Percentiles rank a stretch among this genome's conserved stretches.
phyloP scores from a whole-genome alignment of 495 filamentous ascomycete species.

The Podospora bellae-mahoneyi region DNA sequence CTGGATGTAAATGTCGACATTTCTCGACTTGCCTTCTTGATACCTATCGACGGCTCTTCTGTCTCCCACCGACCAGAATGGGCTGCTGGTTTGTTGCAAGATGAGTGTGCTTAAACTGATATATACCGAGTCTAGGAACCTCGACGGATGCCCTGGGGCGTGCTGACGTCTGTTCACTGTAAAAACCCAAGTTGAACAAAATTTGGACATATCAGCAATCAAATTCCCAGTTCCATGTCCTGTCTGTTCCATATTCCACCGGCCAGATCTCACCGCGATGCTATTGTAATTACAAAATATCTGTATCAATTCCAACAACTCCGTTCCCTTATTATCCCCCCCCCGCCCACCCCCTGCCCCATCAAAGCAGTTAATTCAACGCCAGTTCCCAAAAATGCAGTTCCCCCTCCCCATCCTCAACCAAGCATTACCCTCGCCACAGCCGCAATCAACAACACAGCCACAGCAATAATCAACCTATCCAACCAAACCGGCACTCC shows the following conservation, averaged over 20 bases:
- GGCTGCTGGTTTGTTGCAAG: no score
- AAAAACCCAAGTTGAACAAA: no score
- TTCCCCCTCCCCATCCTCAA: slow-evolving; percentile 12
- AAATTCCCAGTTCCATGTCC: not conserved
- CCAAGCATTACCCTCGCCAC: slow-evolving; percentile 44
- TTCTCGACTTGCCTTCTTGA: no score
- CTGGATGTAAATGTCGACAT: no score
- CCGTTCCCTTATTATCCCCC: not conserved
- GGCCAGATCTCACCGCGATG: not conserved
- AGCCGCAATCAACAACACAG: slow-evolving; percentile 51
- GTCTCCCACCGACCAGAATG: no score
- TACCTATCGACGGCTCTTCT: no score
- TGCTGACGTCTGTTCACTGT: no score
- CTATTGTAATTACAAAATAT: not conserved
- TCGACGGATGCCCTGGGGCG: no score
- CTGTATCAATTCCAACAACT: not conserved
- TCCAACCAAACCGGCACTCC: slow-evolving; percentile 56
- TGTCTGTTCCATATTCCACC: not conserved
- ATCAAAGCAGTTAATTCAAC: not conserved
- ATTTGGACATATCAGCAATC: not conserved
- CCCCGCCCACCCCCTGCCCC: not conserved
- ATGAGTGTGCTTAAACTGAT: no score
- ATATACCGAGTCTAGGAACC: no score
- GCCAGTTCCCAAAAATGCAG: not conserved
- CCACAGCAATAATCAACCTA: slow-evolving; percentile 52